Evolutionary conservation across 83 land plant genomes (phyloP), one percentile per base, ranked within the genome.

Genomic region (Picea mariana): DNA sequence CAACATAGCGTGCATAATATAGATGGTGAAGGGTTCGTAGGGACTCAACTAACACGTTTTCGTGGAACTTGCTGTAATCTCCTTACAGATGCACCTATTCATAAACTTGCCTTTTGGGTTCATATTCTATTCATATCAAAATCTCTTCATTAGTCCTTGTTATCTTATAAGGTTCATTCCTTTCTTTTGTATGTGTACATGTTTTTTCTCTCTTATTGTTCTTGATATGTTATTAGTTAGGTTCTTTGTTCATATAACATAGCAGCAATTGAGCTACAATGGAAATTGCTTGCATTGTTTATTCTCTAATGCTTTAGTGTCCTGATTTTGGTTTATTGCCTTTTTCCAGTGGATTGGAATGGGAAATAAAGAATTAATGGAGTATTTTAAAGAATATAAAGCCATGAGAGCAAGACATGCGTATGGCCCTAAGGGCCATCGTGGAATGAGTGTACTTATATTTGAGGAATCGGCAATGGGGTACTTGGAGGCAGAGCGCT

Each of bases 311-410:
- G 68, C 11, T 79, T 26, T 27, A 55, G 17, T 40, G 20, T 79
- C 20, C 4, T 59, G 62, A 61, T 79, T 67, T n/a, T 23, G 31
- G 66, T 24, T 64, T 64, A 13, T 80, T 80, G 20, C 40, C 9
- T 80, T 27, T 31, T 67, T 81, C 72, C 87, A 95, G 98, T 95
- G 96, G 96, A 72, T 88, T 49, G 98, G 98, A 23, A 96, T 96
- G 98, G 98, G 98, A 23, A 96, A 91, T 82, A 94, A 92, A 79
- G 98, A 96, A 84, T 91, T 96, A 42, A 85, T 94, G 59, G 97
- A 94, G 6, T 88, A 84, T 81, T 96, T 96, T 80, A 84, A 85
- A 61, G 79, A 84, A 0, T 93, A 94, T 84, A 80, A 84, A 64
- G 90, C 95, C 11, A 47, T 81, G 61, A 94, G 88, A 85, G 98